Base-by-base conservation (phyloP, 495 filamentous ascomycete species). In the Aspergillus mulundensis region DNA sequence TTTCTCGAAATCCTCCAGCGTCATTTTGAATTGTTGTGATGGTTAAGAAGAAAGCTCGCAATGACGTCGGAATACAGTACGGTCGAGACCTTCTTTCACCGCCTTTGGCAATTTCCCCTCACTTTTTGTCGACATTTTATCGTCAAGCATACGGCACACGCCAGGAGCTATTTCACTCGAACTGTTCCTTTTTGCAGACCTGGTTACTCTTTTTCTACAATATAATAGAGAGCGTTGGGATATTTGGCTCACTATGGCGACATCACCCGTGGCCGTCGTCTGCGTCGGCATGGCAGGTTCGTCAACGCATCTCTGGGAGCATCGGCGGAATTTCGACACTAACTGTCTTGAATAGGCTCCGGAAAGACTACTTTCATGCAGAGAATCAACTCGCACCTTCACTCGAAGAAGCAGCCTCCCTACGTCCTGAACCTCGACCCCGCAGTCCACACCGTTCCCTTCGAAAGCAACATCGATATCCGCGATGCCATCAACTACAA, bases 301-400 rank as follows among this genome's bases (percentile, higher is more conserved):
- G 69, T 56, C 12, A 11, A 25, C 11, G 19, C 3, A 44, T 42
- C 4, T 15, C 1, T 44, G 18, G n/a, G n/a, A 36, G 21, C 14
- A 44, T 43, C 47, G 3, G 40, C 16, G n/a, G 19, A 48, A 38
- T 32, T 14, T 20, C 15, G 10, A 21, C 19, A 40, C 40, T 48
- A 46, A 58, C 44, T 53, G 44, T 18, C 14, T 38, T 32, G 10
- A n/a, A 43, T 24, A 88, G 89, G 93, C 58, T 95, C 91, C 4
- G 95, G 94, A 63, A 98, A 98, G 76, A 97, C 93, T 2, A 97
- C 94, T 0, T 97, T 98, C 70, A 96, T 97, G 91, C 94, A 97
- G 65, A 83, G 94, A 62, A 93, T 97, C 64, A 57, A 57, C 28
- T 57, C 54, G 3, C 46, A 57, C 16, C 54, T 57, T 6, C 54